Conservation (phyloP, 1,284 basidiomycete genomes). For the Anthracocystis walkeri region DNA sequence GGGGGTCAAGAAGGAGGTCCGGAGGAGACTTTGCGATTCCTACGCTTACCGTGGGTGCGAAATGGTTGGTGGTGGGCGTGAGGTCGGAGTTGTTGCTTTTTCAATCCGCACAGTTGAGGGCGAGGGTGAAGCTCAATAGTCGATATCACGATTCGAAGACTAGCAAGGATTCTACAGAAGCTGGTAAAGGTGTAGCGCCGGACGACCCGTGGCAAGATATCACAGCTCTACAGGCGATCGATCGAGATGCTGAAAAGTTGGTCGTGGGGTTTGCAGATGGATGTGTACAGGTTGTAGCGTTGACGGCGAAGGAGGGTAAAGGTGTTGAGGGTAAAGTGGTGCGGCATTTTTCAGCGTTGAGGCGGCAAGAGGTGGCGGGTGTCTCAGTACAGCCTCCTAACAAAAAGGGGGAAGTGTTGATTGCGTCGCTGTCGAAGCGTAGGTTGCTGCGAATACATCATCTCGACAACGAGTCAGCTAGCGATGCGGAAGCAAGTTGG, state of each 20-base stretch:
- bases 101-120: neutral
- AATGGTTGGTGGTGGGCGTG: slow-evolving; percentile 22
- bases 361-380: slow-evolving; percentile 18
- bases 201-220: slow-evolving; percentile 45
- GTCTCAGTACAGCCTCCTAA: slow-evolving; percentile 6
- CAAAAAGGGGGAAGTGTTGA: neutral
- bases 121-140: slow-evolving; percentile 13
- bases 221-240: slow-evolving; percentile 16
- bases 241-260: slow-evolving; percentile 8
- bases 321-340: neutral
- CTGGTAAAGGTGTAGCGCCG: neutral
- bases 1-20: slow-evolving; percentile 1
- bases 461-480: neutral
- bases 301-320: neutral
- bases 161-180: neutral
- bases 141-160: neutral
- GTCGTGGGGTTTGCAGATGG: slow-evolving; percentile 40
- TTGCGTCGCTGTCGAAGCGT: slow-evolving; percentile 25
- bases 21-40: slow-evolving; percentile 32
- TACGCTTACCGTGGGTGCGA: slow-evolving; percentile 8
- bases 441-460: slow-evolving; percentile 1
- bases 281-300: slow-evolving; percentile 12
- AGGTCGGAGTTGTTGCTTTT: slow-evolving; percentile 28
- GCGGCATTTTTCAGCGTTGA: neutral
- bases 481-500: neutral